Conservation (phyloP, 176 grass and related monocot genomes). For the Oryza brachyantha region DNA sequence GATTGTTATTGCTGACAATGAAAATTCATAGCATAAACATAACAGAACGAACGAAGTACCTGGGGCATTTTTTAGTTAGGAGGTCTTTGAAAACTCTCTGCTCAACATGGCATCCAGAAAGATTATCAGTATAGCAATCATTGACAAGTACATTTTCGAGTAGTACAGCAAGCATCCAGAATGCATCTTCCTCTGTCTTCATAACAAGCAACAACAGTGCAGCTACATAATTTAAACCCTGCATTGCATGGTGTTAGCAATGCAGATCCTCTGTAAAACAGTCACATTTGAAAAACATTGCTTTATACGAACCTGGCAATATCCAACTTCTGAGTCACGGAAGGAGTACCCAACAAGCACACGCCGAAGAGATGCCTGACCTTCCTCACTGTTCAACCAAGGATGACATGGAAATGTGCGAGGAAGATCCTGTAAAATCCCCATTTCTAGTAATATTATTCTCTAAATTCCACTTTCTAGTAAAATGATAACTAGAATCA, state of each 20-base stretch:
- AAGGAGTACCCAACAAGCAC: constrained; percentile 97
- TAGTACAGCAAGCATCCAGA: constrained; percentile 94
- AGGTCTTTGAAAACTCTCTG: constrained; percentile 97
- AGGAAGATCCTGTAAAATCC: constrained; percentile 74
- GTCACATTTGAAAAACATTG: not conserved
- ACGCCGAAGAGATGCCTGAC: constrained; percentile 83
- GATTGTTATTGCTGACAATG: not conserved
- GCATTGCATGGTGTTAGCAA: constrained; percentile 26
- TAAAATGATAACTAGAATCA: not conserved
- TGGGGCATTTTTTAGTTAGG: constrained; percentile 91
- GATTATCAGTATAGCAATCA: constrained; percentile 93
- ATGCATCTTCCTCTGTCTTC: constrained; percentile 93
- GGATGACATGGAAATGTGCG: constrained; percentile 93
- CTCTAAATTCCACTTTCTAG: not conserved
- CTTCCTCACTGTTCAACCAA: constrained; percentile 79
- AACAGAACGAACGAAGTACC: constrained; percentile 27
- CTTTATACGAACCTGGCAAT: constrained; percentile 72
- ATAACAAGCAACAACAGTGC: constrained; percentile 84
- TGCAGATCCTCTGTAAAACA: not conserved
- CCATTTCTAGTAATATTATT: not conserved
- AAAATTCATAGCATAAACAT: not conserved
- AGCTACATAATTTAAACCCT: constrained; percentile 98
- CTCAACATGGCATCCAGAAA: constrained; percentile 98
- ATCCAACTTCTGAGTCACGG: constrained; percentile 97
- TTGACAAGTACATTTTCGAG: constrained; percentile 95